phyloP scores from a whole-genome alignment of 495 filamentous ascomycete species.

The Corynascus novoguineensis region DNA sequence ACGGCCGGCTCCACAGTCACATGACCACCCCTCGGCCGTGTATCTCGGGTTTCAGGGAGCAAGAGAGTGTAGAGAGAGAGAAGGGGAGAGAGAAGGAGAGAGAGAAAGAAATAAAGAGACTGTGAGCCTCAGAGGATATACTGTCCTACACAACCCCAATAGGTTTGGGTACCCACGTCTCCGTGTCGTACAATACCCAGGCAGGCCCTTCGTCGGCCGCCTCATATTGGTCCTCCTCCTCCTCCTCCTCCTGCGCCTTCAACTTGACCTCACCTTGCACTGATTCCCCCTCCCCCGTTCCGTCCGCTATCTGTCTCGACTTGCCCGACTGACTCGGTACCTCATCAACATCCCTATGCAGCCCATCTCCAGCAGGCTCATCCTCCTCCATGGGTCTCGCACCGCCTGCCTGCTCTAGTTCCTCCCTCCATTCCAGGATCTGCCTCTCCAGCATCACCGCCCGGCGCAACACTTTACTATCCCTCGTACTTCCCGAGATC shows the following conservation, averaged over 20 bases:
- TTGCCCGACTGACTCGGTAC: conserved; percentile 30
- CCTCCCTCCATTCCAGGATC: conserved; percentile 16
- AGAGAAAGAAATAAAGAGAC: too few relatives aligned
- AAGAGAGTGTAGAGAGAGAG: too few relatives aligned
- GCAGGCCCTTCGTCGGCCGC: conserved; percentile 25
- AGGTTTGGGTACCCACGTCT: conserved; percentile 55
- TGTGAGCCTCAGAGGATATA: background rate
- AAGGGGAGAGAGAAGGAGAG: too few relatives aligned
- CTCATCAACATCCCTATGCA: conserved; percentile 25
- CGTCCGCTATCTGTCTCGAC: conserved; percentile 14
- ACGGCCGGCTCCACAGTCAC: conserved; percentile 6
- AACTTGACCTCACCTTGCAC: conserved; percentile 12
- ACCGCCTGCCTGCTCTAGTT: too few relatives aligned
- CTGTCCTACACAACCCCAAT: conserved; percentile 48
- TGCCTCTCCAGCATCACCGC: conserved; percentile 31
- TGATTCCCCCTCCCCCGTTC: too few relatives aligned
- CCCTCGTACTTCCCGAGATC: conserved; percentile 30
- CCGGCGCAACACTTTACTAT: conserved; percentile 32
- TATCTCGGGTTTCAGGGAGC: too few relatives aligned
- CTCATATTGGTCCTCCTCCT: conserved; percentile 9
- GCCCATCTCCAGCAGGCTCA: conserved; percentile 13
- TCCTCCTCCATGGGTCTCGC: conserved; percentile 19
- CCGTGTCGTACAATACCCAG: conserved; percentile 50
- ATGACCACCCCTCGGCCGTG: conserved; percentile 8
- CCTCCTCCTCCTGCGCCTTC: conserved; percentile 15